Percentiles rank a stretch among this genome's conserved stretches.
Conservation (phyloP, 1,284 basidiomycete genomes). For the Papiliotrema fonsecae region DNA sequence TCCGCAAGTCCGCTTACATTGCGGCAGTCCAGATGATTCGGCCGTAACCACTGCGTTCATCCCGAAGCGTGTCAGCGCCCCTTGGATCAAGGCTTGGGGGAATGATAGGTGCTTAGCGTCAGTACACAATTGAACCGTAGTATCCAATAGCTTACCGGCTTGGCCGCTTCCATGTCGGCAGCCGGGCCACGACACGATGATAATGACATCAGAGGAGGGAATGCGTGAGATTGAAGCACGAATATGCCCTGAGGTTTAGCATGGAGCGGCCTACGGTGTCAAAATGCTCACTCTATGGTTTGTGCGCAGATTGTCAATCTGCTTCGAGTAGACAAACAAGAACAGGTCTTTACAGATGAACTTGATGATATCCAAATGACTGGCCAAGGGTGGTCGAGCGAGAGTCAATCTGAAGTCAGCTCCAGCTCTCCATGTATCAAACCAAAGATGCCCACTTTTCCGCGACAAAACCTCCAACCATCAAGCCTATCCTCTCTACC, state of each 20-base stretch:
- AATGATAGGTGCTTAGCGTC: conserved; percentile 64
- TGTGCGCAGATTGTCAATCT: conserved; percentile 90
- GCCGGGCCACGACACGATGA: conserved; percentile 66
- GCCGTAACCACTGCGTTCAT: conserved; percentile 66
- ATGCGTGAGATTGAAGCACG: conserved; percentile 84
- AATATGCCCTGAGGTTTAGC: conserved; percentile 68
- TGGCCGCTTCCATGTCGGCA: conserved; percentile 67
- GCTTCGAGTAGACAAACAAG: conserved; percentile 56
- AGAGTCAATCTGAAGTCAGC: conserved; percentile 60
- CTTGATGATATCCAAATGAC: conserved; percentile 86
- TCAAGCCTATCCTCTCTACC: conserved; percentile 75
- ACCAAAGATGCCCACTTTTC: conserved; percentile 77
- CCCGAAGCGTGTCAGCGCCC: conserved; percentile 73
- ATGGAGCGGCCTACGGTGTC: neutral
- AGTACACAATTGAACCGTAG: conserved; percentile 3
- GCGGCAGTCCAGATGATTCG: conserved; percentile 73
- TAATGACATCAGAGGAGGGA: conserved; percentile 73
- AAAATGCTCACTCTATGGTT: conserved; percentile 71
- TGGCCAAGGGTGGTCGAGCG: conserved; percentile 66
- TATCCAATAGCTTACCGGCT: conserved; percentile 55
- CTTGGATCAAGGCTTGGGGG: conserved; percentile 73
- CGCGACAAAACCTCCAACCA: conserved; percentile 78
- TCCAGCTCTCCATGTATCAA: too few relatives aligned
- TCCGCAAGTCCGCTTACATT: conserved; percentile 62
- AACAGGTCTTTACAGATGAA: conserved; percentile 91